Conservation (phyloP, 768 basidiomycete genomes). For the Leccinum broughii region DNA sequence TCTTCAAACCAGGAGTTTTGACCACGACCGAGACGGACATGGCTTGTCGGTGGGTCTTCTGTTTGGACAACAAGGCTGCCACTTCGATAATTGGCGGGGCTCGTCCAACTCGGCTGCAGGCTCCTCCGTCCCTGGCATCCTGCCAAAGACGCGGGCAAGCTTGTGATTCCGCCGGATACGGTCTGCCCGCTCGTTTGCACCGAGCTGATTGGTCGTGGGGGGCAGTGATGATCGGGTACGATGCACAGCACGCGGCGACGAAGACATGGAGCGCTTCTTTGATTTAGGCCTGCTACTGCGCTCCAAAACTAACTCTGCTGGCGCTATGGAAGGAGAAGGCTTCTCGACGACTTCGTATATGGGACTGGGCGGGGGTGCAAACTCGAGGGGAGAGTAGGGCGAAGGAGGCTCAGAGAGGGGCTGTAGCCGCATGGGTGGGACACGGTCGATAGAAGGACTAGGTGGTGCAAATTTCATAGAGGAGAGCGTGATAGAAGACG, state of each 20-base stretch:
- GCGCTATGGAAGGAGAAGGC: constrained; percentile 46
- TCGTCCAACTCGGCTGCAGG: constrained; percentile 28
- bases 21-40: constrained; percentile 31
- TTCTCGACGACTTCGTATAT: constrained; percentile 23
- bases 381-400: constrained; percentile 33
- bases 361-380: constrained; percentile 24
- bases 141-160: constrained; percentile 75
- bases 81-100: constrained; percentile 20
- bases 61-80: constrained; percentile 31
- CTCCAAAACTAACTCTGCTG: constrained; percentile 46
- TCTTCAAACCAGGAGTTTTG: constrained; percentile 18
- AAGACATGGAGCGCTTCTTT: constrained; percentile 30
- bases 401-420: constrained; percentile 27
- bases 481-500: constrained; percentile 27
- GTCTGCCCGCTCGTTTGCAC: constrained; percentile 65
- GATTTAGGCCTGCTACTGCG: constrained; percentile 27
- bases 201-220: constrained; percentile 68
- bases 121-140: constrained; percentile 53
- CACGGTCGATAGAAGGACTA: constrained; percentile 21
- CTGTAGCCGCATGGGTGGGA: constrained; percentile 12
- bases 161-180: constrained; percentile 75
- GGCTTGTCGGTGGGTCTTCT: constrained; percentile 32
- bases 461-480: constrained; percentile 32
- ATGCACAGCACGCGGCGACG: constrained; percentile 27
- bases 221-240: constrained; percentile 38